Conservation (phyloP, 108 stramenopile genomes). For the Conticribra weissflogii region DNA sequence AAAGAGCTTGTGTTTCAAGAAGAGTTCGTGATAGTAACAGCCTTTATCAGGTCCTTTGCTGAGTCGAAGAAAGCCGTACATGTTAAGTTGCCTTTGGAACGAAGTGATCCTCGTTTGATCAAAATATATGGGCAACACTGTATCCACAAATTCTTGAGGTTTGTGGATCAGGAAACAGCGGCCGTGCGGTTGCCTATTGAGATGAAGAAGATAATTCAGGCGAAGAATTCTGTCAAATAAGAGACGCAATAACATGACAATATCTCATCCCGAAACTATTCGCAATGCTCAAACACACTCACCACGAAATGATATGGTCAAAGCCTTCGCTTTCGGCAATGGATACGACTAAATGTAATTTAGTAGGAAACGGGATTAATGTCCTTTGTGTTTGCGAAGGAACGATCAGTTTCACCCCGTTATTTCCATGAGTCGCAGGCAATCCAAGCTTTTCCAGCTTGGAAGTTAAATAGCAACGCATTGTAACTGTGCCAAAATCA, state of each 20-base stretch:
- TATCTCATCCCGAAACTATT: neutral
- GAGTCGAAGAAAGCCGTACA: constrained; percentile 74
- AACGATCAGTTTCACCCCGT: too few species aligned
- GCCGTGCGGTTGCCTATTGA: constrained; percentile 61
- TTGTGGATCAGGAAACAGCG: constrained; percentile 75
- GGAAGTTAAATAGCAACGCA: too few species aligned
- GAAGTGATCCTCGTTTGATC: constrained; percentile 83
- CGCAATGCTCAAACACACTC: neutral
- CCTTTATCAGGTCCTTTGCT: constrained; percentile 69
- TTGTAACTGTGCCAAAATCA: too few species aligned
- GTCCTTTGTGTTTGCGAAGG: too few species aligned
- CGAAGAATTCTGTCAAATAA: too few species aligned
- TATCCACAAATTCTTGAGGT: constrained; percentile 66
- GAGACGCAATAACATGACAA: neutral
- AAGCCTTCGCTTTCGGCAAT: neutral
- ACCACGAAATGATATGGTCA: neutral
- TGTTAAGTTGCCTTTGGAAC: constrained; percentile 90
- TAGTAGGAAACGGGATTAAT: neutral
- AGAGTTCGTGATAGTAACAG: constrained; percentile 81
- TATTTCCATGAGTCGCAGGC: too few species aligned
- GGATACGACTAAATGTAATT: neutral
- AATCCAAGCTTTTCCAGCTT: too few species aligned
- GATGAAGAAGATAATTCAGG: neutral
- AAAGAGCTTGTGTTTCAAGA: constrained; percentile 72
- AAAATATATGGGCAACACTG: constrained; percentile 90